Evolutionary conservation across 768 basidiomycete genomes (phyloP), one percentile per base, ranked within the genome.

Genomic region (Sarcodon aspratus): DNA sequence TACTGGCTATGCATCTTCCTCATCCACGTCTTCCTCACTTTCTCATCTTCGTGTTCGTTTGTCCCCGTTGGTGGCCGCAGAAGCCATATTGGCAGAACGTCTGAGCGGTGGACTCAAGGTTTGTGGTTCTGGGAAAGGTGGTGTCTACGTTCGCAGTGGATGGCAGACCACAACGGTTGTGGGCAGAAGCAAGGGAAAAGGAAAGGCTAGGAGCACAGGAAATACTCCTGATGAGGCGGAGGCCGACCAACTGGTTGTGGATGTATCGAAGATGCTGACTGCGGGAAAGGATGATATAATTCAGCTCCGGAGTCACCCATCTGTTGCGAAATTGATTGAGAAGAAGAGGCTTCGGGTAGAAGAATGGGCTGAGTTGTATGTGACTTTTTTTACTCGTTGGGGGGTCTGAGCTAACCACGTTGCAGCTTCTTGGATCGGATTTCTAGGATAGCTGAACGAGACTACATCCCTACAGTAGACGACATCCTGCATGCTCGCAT

Each of bases 291-390:
- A 78, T 13, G 87, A 90, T 58, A 77, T 90, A 58, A 69, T 71
- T 50, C 71, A 78, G 48, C 71, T 92, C 17, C 91, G 88, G 86
- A 67, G 71, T 44, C 80, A 87, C 54, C 75, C 81, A 0, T 72
- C 75, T 8, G 88, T 92, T 47, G 78, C 75, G 58, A 76, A 72
- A 27, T 64, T 90, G 62, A 80, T 88, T 43, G 68, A 68, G 17
- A 79, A 75, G 57, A 72, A 87, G 50, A 79, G 80, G 50, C 64
- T 91, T 45, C 82, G 85, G 57, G 69, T 91, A 46, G 87, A 91
- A 54, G 88, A 92, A 62, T 89, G 87, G 82, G 79, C 85, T 10
- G 88, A 90, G 66, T 92, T 85, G 88, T 91, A 60, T 63, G 88
- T 71, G 32, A 45, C 27, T 9, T 33, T 44, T 49, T 46, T 48